These are phyloP conservation scores for Geoglossum cookeanum DNA, from an alignment of 2,329 filamentous ascomycete species.

Conservation along the genomic window DNA sequence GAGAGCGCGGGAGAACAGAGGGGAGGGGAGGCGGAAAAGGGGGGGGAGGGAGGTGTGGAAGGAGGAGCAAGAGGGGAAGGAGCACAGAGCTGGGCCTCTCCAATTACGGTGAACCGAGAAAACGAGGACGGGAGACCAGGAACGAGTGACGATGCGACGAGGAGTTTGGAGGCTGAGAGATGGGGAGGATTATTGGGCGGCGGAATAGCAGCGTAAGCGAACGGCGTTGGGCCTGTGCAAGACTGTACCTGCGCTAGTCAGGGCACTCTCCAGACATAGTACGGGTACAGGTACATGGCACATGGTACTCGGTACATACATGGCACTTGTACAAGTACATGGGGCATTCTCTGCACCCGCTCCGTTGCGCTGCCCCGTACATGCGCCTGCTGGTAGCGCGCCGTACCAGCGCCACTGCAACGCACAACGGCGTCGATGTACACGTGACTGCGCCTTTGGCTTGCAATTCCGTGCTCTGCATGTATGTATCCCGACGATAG, in stretches of 20 bases:
- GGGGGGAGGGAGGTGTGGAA: neutral
- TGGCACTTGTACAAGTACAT: no score
- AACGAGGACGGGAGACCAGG: neutral
- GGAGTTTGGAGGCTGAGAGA: neutral
- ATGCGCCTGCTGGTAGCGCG: no score
- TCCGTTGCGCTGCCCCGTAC: no score
- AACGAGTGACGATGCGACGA: neutral
- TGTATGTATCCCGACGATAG: no score
- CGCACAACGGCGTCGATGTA: no score
- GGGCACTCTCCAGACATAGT: neutral
- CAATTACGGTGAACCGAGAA: neutral
- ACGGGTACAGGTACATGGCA: neutral
- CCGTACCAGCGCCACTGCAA: no score
- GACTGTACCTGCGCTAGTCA: conserved; percentile 1
- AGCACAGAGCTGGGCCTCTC: neutral
- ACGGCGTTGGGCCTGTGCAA: no score
- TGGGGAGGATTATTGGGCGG: neutral
- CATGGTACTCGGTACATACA: no score
- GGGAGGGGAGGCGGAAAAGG: neutral
- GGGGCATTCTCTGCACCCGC: no score
- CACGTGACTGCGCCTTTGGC: no score
- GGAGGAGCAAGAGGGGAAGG: neutral
- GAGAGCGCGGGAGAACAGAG: neutral
- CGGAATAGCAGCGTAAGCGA: no score
- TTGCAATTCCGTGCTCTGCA: no score